phyloP scores from a whole-genome alignment of 352 stramenopile species.

The Phytophthora europaea region DNA sequence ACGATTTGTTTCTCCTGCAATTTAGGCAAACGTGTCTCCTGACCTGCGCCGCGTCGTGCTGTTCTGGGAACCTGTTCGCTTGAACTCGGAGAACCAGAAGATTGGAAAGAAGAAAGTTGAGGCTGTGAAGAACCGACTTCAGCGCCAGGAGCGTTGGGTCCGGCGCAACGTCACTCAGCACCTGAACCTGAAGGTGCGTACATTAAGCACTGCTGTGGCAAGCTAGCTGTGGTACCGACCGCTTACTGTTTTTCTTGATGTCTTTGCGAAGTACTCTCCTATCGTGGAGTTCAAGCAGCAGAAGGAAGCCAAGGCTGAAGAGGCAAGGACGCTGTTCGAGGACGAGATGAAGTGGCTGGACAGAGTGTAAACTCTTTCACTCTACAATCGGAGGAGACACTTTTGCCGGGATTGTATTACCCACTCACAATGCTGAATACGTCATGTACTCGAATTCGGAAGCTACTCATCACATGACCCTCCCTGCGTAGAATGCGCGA shows the following conservation, averaged over 20 bases:
- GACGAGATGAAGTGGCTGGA: conserved; percentile 85
- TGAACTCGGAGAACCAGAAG: conserved; percentile 75
- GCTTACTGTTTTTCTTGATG: conserved; percentile 2
- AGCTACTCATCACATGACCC: conserved; percentile 3
- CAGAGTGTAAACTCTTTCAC: conserved; percentile 30
- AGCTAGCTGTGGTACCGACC: not conserved
- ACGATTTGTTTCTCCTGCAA: conserved; percentile 1
- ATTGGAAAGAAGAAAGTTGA: conserved; percentile 83
- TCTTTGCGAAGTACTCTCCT: conserved; percentile 71
- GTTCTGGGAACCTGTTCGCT: conserved; percentile 76
- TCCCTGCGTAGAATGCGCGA: not conserved
- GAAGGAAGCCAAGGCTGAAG: conserved; percentile 70
- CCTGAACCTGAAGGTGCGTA: conserved; percentile 81
- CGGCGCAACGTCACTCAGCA: conserved; percentile 75
- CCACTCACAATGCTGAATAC: conserved; percentile 31
- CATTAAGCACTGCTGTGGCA: not conserved
- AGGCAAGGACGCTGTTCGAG: conserved; percentile 72
- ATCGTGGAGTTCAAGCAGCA: conserved; percentile 84
- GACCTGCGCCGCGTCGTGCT: conserved; percentile 76
- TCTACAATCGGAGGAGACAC: conserved; percentile 23
- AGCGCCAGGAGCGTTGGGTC: conserved; percentile 74
- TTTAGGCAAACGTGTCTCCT: conserved; percentile 73
- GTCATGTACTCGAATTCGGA: conserved; percentile 23
- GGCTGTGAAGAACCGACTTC: conserved; percentile 69
- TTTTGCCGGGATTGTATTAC: conserved; percentile 40